Conservation (phyloP, 768 basidiomycete genomes). For the Leccinum fibrillosum region DNA sequence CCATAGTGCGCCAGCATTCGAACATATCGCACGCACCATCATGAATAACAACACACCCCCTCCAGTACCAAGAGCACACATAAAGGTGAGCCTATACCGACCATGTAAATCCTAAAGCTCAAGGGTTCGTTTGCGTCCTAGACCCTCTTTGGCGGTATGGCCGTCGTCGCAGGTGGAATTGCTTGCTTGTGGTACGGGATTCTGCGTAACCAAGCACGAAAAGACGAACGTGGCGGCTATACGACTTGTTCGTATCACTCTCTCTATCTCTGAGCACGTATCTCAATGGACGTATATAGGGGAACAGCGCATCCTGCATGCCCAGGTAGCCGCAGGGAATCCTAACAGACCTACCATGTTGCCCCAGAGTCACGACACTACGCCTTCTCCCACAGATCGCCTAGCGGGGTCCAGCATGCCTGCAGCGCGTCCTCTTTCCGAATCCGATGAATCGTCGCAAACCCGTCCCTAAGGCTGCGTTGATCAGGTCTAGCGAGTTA, state of each 20-base stretch:
- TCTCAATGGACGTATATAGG: slow-evolving; percentile 2
- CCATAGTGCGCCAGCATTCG: not conserved
- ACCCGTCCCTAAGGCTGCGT: not conserved
- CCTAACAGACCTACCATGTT: slow-evolving; percentile 15
- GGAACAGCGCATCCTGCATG: slow-evolving; percentile 28
- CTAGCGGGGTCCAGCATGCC: not conserved
- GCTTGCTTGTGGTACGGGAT: slow-evolving; percentile 22
- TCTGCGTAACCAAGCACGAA: slow-evolving; percentile 14
- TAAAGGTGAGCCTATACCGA: slow-evolving; percentile 2
- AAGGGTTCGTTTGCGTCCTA: not conserved
- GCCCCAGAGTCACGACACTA: not conserved
- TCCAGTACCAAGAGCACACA: slow-evolving; percentile 12
- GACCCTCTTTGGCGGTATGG: slow-evolving; percentile 26
- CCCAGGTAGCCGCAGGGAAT: slow-evolving; percentile 14
- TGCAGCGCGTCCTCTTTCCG: not conserved
- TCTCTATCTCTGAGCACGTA: not conserved
- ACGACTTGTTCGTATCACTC: slow-evolving; percentile 15
- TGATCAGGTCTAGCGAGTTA: not conserved
- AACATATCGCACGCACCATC: not conserved
- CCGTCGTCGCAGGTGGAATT: slow-evolving; percentile 19
- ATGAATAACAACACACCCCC: slow-evolving; percentile 8
- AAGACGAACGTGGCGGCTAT: slow-evolving; percentile 16
- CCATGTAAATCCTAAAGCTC: not conserved
- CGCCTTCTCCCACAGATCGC: not conserved
- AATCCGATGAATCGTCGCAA: not conserved